phyloP scores from a whole-genome alignment of 2,329 filamentous ascomycete genomes.

The Cercospora sp. region DNA sequence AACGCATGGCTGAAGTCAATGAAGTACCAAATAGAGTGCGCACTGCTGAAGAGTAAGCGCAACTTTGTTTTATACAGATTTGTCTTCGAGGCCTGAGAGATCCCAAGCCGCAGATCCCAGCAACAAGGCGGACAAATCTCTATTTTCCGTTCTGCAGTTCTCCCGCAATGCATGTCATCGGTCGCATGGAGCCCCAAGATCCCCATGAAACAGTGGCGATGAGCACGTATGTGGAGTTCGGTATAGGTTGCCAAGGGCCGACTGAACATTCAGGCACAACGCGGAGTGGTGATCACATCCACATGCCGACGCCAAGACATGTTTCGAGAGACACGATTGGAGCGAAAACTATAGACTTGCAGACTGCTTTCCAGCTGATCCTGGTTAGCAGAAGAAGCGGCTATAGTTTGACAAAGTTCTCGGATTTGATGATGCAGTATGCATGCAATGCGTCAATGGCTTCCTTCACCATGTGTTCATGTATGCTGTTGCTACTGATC shows the following conservation, averaged over 20 bases:
- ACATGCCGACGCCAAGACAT: constrained; percentile 11
- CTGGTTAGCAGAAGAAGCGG: constrained; percentile 3
- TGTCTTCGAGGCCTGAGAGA: neutral
- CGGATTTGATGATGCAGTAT: neutral
- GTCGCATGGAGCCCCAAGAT: neutral
- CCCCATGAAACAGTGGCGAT: neutral
- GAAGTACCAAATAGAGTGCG: neutral
- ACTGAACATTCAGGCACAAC: constrained; percentile 7
- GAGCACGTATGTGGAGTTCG: neutral
- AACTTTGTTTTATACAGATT: neutral
- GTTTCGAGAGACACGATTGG: neutral
- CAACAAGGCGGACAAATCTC: neutral
- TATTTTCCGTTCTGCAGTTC: neutral
- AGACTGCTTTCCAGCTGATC: neutral
- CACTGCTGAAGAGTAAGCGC: neutral
- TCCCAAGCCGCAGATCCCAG: neutral
- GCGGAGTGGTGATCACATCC: constrained; percentile 1
- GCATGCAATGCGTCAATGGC: neutral
- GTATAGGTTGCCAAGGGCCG: constrained; percentile 2
- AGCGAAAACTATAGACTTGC: constrained; percentile 10
- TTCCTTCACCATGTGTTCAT: neutral
- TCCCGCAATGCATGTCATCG: neutral
- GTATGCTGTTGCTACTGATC: neutral
- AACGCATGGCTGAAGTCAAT: neutral
- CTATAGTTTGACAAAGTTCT: neutral